Conservation (phyloP, 148 eudicot species). For the Rhododendron ovatum region DNA sequence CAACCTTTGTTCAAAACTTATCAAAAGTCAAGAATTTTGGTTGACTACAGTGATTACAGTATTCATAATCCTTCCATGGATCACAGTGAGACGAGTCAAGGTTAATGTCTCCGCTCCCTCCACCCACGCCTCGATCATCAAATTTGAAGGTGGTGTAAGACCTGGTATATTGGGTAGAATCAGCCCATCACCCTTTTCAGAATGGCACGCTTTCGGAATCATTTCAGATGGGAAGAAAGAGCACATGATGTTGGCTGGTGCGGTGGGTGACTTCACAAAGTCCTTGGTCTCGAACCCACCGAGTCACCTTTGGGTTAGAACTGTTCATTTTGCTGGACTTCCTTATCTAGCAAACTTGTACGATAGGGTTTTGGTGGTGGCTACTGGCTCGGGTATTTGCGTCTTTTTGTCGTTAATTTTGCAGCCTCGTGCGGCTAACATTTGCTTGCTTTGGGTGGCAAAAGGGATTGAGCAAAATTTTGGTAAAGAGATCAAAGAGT, state of each 20-base stretch:
- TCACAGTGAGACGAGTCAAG: slow-evolving; percentile 38
- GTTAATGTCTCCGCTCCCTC: slow-evolving; percentile 44
- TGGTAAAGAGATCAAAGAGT: slow-evolving; percentile 39
- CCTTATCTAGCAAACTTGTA: slow-evolving; percentile 48
- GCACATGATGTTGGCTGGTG: slow-evolving; percentile 64
- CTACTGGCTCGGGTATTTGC: slow-evolving; percentile 50
- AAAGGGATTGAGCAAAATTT: slow-evolving; percentile 49
- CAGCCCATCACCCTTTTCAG: slow-evolving; percentile 52
- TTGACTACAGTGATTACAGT: slow-evolving; percentile 30
- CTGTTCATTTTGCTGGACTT: slow-evolving; percentile 45
- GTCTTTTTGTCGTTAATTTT: slow-evolving; percentile 45
- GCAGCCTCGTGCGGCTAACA: slow-evolving; percentile 36
- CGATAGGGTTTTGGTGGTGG: slow-evolving; percentile 38
- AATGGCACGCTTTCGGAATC: slow-evolving; percentile 59
- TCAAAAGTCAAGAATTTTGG: slow-evolving; percentile 36
- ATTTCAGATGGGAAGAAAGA: slow-evolving; percentile 38
- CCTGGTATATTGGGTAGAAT: slow-evolving; percentile 46
- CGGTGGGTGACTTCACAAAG: slow-evolving; percentile 56
- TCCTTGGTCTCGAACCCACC: slow-evolving; percentile 46
- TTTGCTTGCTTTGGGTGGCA: slow-evolving; percentile 48
- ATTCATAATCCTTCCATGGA: slow-evolving; percentile 43
- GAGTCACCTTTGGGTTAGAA: slow-evolving; percentile 47
- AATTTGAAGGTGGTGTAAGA: slow-evolving; percentile 39
- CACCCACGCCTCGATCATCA: slow-evolving; percentile 42
- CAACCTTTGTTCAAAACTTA: slow-evolving; percentile 14